These are phyloP conservation scores for Strobilomyces confusus DNA, from an alignment of 768 basidiomycete species.

Conservation along the genomic window DNA sequence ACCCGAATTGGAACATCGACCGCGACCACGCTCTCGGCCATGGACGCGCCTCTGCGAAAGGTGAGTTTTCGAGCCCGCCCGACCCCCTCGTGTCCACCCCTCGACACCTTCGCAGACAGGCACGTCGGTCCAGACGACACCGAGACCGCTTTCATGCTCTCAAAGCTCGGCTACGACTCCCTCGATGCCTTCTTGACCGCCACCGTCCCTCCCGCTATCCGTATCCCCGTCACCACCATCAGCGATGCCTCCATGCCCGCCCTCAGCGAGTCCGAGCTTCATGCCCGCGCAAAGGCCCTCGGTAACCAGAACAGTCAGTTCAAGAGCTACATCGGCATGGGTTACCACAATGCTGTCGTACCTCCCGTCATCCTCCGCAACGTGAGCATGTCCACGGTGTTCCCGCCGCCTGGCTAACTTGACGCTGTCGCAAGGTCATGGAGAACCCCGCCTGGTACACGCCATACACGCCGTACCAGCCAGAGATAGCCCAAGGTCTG, in stretches of 20 bases:
- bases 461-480: constrained; percentile 93
- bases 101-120: constrained; percentile 87
- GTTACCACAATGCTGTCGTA: constrained; percentile 91
- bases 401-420: neutral
- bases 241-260: constrained; percentile 67
- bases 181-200: constrained; percentile 86
- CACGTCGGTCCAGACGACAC: constrained; percentile 88
- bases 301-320: constrained; percentile 77
- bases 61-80: constrained; percentile 25
- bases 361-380: constrained; percentile 95
- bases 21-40: neutral
- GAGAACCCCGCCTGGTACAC: constrained; percentile 99
- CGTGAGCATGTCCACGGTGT: constrained; percentile 39
- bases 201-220: constrained; percentile 78
- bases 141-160: constrained; percentile 83
- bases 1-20: neutral
- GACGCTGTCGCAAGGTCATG: constrained; percentile 53
- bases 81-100: constrained; percentile 32
- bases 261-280: constrained; percentile 83
- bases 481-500: constrained; percentile 96
- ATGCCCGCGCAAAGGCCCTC: constrained; percentile 67
- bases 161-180: constrained; percentile 74
- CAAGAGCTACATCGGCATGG: constrained; percentile 97
- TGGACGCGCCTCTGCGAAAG: constrained; percentile 42
- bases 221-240: constrained; percentile 58